Conservation (phyloP, 2,329 filamentous ascomycete species). For the Fusarium oxysporum region DNA sequence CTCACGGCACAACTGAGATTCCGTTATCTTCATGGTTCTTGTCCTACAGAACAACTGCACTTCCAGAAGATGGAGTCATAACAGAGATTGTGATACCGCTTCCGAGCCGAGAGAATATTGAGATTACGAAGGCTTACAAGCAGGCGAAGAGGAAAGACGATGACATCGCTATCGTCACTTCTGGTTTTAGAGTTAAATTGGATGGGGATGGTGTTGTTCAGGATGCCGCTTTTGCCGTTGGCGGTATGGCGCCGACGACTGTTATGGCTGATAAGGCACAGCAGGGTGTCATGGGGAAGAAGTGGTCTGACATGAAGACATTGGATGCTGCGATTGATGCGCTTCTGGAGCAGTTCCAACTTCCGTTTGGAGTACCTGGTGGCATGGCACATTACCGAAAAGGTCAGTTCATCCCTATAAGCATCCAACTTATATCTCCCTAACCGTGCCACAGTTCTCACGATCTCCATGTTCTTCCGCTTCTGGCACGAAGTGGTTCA, state of each 20-base stretch:
- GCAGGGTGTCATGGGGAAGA: background rate
- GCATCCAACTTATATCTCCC: accelerated
- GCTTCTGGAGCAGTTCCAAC: background rate
- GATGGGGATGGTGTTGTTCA: background rate
- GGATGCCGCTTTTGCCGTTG: background rate
- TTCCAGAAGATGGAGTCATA: background rate
- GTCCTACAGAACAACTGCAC: background rate
- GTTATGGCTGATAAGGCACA: slow-evolving; percentile 1
- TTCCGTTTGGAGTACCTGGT: background rate
- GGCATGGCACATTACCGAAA: slow-evolving; percentile 3
- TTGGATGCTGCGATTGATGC: background rate
- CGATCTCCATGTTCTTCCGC: slow-evolving; percentile 2
- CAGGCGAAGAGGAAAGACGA: slow-evolving; percentile 8
- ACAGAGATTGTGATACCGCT: background rate
- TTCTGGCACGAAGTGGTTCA: background rate
- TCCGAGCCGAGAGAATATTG: background rate
- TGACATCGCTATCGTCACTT: background rate
- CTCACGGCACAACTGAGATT: accelerated
- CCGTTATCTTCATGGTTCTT: background rate
- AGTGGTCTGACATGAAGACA: background rate
- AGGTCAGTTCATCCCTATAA: accelerated
- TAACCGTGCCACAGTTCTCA: background rate
- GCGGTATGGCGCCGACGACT: slow-evolving; percentile 1
- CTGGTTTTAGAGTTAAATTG: background rate
- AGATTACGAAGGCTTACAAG: background rate